Evolutionary conservation across 768 basidiomycete species (phyloP), one percentile per base, ranked within the genome.

Genomic region (Hygrophorus pudorinus): DNA sequence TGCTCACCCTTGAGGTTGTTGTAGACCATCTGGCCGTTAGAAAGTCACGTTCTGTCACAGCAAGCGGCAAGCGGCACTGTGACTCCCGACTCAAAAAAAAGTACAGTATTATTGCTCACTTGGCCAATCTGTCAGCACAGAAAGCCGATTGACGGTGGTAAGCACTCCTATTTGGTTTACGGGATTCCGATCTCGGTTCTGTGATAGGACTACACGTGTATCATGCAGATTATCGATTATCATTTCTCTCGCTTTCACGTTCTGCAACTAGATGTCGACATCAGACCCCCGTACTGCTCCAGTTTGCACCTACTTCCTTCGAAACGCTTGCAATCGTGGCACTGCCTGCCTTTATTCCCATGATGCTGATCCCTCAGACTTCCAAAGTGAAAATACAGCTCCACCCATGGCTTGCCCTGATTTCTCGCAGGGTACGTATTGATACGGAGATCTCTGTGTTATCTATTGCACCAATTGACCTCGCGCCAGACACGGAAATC

Each of bases 1-100:
- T 24, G 56, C 67, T 50, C 54, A 81, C 87, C 82, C 69, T 91
- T 91, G 57, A 91, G 76, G 69, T 90, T 91, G 56, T 86, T 78
- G 59, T 86, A 84, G 49, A 82, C 80, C 85, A 87, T 87, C 47
- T 33, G 21, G 35, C 32, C 48, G 42, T 33, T 41, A 35, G 17
- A 20, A 24, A 24, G 24, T 20, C 20, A 33, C 14, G 41, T 21
- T 30, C 48, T 33, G 47, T 27, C 35, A 46, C 24, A 24, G 24
- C 4, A 24, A 7, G 24, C n/a, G n/a, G n/a, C n/a, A n/a, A n/a
- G n/a, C n/a, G n/a, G n/a, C n/a, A n/a, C n/a, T n/a, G n/a, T n/a
- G n/a, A n/a, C n/a, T n/a, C n/a, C n/a, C n/a, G n/a, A n/a, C n/a
- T n/a, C n/a, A n/a, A n/a, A n/a, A n/a, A n/a, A n/a, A n/a, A n/a